Base-by-base conservation (phyloP, 441 rosid genomes). In the Aquilaria agallochum region DNA sequence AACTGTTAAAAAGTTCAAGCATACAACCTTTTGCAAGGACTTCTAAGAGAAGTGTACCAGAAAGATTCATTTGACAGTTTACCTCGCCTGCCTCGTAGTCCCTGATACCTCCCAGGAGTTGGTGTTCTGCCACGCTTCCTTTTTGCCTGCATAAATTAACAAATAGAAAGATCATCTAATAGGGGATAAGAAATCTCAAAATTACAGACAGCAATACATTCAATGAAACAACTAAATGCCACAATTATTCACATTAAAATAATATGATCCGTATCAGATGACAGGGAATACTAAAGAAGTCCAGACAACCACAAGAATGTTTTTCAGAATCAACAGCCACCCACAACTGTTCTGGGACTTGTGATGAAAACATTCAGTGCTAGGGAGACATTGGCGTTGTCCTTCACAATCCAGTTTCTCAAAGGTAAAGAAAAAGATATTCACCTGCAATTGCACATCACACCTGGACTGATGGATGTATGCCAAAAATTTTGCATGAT, bases 71-170 rank as follows among this genome's bases (percentile, higher is more conserved):
- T 60, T 3, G 15, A 15, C 54, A 14, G 48, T 50, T 3, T 65
- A 83, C 91, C 83, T 74, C 72, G 78, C 60, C 60, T 72, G 1
- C 77, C 88, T 72, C 69, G 72, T 62, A 69, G 59, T 9, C 83
- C 83, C 2, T 71, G 78, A 60, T 76, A 79, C 54, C 59, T 71
- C 42, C 83, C 83, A 14, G 83, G 83, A 20, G 83, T 79, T 0
- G 80, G 83, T 27, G 83, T 76, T 65, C 80, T 71, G 50, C 80
- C 83, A 49, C 80, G 72, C 12, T 63, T 56, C 68, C 83, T 76
- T 62, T 69, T 79, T 32, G 83, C 80, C 83, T 79, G 74, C 53
- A 67, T 40, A 55, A 30, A 20, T 45, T 45, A 55, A 34, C 51
- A 53, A 3, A 66, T 60, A 50, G 31, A 49, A 15, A 33, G 54